Evolutionary conservation across 371 early-diverging fungal genomes (phyloP).

Genomic region (Actinomucor elegans): DNA sequence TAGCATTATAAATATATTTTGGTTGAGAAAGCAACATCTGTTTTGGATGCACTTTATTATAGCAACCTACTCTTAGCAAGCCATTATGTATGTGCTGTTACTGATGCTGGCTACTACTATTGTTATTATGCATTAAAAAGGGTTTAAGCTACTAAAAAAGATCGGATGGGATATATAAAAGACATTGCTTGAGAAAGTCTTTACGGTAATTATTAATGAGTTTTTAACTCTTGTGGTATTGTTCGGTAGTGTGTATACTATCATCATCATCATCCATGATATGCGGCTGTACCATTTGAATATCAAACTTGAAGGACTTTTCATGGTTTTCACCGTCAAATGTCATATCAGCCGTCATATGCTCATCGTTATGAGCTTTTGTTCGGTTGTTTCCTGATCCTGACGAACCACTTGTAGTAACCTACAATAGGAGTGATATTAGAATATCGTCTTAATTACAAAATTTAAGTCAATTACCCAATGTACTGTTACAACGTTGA

Average conservation of each 20-base stretch:
- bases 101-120: no score
- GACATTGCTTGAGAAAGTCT: no score
- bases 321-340: conserved; percentile 19
- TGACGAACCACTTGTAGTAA: conserved; percentile 17
- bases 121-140: no score
- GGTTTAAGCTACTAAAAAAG: no score
- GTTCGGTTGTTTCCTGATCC: conserved; percentile 14
- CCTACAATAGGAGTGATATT: no score
- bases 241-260: conserved; percentile 12
- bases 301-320: conserved; percentile 17
- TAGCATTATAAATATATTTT: no score
- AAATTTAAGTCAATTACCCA: conserved; percentile 54
- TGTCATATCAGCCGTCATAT: conserved; percentile 23
- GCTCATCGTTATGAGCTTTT: conserved; percentile 15
- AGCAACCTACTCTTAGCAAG: no score
- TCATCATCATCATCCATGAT: conserved; percentile 15
- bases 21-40: no score
- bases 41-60: no score
- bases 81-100: no score
- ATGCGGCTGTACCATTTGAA: conserved; percentile 7
- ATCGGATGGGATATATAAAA: no score
- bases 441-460: no score
- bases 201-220: conserved; percentile 10
- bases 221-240: conserved; percentile 20
- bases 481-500: conserved; percentile 59